Evolutionary conservation across 768 basidiomycete species (phyloP), one percentile per base, ranked within the genome.

Genomic region (Tulasnella sp.): DNA sequence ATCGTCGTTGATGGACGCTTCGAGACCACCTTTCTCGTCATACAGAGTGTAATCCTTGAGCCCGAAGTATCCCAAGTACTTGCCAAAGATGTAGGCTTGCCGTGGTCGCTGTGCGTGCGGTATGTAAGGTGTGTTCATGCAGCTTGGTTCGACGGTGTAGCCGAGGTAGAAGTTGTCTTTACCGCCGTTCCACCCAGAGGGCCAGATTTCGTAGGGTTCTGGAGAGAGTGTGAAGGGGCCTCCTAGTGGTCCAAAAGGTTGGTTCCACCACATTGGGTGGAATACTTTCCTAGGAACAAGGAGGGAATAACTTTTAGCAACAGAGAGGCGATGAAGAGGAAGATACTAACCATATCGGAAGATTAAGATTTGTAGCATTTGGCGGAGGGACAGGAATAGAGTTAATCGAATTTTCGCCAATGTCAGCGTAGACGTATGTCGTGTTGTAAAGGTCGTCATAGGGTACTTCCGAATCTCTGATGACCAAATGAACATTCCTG

Each of bases 51-150:
- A 71, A 12, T 71, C 69, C 25, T 15, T n/a, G 39, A 22, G 38
- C 45, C 25, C 17, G 69, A 76, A 76, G 75, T 54, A 72, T 11
- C 40, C 14, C 29, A 74, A 42, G 22, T n/a, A 25, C n/a, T 74
- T 76, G 42, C 36, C 70, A 37, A 76, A 31, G 42, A 76, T 38
- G 70, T 76, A 76, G 22, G 70, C 71, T 72, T 76, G 75, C n/a
- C 22, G 25, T 29, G 37, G 70, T 4, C 75, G 67, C 19, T 76
- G n/a, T 11, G 9, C 29, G 4, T 2, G 39, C 29, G 34, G 75
- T 74, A 42, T 36, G 45, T 76, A 40, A 36, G 70, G 69, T 22
- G 69, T 71, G 9, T 71, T 25, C 42, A 39, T 31, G n/a, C 75
- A 76, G 29, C 67, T 45, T 0, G 40, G 31, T 15, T 76, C 75